Percentiles rank a stretch among this genome's conserved stretches.
phyloP scores from a whole-genome alignment of 805 yeast species.

The Schwanniomyces polymorphus region DNA sequence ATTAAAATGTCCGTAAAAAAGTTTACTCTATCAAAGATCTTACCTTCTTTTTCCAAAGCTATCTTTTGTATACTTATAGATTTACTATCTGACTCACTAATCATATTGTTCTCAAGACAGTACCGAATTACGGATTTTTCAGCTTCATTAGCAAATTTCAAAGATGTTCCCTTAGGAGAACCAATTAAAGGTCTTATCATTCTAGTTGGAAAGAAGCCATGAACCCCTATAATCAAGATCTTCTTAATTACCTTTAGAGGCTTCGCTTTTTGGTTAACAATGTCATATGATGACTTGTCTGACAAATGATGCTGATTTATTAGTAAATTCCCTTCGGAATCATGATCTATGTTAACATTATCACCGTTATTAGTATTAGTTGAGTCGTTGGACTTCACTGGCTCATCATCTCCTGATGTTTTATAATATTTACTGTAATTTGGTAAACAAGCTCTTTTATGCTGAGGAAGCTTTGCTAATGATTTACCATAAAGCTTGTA shows the following conservation, averaged over 20 bases:
- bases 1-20: slow-evolving; percentile 71
- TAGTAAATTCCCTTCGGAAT: slow-evolving; percentile 39
- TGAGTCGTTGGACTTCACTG: slow-evolving; percentile 19
- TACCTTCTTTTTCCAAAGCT: slow-evolving; percentile 93
- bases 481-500: slow-evolving; percentile 40
- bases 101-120: slow-evolving; percentile 46
- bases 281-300: slow-evolving; percentile 12
- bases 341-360: slow-evolving; percentile 39
- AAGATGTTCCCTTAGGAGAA: slow-evolving; percentile 94
- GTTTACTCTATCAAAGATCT: slow-evolving; percentile 80
- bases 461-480: slow-evolving; percentile 32
- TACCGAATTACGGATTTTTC: slow-evolving; percentile 70
- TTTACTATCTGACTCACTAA: slow-evolving; percentile 28
- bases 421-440: slow-evolving; percentile 32
- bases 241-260: slow-evolving; percentile 44
- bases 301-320: slow-evolving; percentile 23
- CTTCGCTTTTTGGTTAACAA: slow-evolving; percentile 25
- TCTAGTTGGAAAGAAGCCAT: slow-evolving; percentile 91
- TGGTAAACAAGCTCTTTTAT: slow-evolving; percentile 41
- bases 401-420: slow-evolving; percentile 7
- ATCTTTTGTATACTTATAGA: slow-evolving; percentile 70
- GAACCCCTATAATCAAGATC: slow-evolving; percentile 86
- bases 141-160: slow-evolving; percentile 87
- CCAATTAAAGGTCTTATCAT: slow-evolving; percentile 87
- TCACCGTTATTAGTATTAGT: slow-evolving; percentile 29